Percentiles rank a stretch among this genome's conserved stretches.
phyloP scores from a whole-genome alignment of 2,329 filamentous ascomycete genomes.

The Ophiosphaerella narmari region DNA sequence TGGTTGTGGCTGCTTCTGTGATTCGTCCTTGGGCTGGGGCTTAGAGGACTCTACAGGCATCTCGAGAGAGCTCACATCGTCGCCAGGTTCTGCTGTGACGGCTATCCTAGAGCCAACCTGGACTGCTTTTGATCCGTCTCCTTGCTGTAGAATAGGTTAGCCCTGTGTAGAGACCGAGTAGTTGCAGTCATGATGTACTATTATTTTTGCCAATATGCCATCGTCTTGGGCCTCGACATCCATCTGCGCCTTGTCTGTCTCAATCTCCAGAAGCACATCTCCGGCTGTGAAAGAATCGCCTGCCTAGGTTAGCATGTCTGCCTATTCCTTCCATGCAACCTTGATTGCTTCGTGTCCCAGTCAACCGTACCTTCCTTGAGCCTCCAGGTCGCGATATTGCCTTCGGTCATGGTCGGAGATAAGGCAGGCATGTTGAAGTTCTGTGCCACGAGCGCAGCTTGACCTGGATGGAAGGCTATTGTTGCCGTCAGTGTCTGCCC shows the following conservation, averaged over 20 bases:
- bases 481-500: slow-evolving; percentile 22
- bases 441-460: slow-evolving; percentile 71
- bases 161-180: neutral
- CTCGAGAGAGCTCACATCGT: slow-evolving; percentile 75
- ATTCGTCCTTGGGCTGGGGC: slow-evolving; percentile 32
- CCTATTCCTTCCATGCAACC: neutral
- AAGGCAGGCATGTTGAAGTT: slow-evolving; percentile 92
- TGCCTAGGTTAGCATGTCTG: slow-evolving; percentile 28
- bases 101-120: slow-evolving; percentile 82
- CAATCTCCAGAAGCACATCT: slow-evolving; percentile 87
- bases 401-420: slow-evolving; percentile 92
- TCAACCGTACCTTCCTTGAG: slow-evolving; percentile 70
- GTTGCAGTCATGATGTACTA: slow-evolving; percentile 44
- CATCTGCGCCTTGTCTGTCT: slow-evolving; percentile 94
- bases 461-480: slow-evolving; percentile 67
- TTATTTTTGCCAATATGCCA: slow-evolving; percentile 83
- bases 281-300: slow-evolving; percentile 78
- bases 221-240: slow-evolving; percentile 93
- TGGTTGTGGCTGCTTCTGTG: slow-evolving; percentile 23
- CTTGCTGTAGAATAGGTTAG: slow-evolving; percentile 48
- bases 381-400: slow-evolving; percentile 83
- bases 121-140: slow-evolving; percentile 75
- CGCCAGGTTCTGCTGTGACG: slow-evolving; percentile 78
- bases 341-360: neutral
- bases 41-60: slow-evolving; percentile 64